phyloP scores from a whole-genome alignment of 345 rosid species.

The Nasturtium officinale region DNA sequence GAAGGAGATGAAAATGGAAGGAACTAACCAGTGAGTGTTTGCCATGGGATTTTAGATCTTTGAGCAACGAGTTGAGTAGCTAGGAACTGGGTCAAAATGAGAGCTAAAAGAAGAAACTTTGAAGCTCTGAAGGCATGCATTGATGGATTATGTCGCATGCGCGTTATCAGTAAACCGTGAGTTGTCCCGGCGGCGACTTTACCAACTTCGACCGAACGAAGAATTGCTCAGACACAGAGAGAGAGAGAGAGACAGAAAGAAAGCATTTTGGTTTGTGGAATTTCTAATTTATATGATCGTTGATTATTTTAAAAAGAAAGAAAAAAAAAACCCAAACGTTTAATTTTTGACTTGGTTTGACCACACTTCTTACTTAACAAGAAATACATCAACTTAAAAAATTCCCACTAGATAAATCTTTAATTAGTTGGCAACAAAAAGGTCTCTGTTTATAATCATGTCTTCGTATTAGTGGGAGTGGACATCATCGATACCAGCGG shows the following conservation, averaged over 20 bases:
- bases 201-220: conserved; percentile 40
- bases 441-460: not conserved
- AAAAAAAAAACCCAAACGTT: not conserved
- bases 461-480: not conserved
- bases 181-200: conserved; percentile 39
- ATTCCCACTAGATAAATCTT: not conserved
- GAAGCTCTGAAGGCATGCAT: conserved; percentile 46
- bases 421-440: not conserved
- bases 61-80: conserved; percentile 58
- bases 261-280: conserved; percentile 23
- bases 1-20: conserved; percentile 12
- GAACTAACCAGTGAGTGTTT: conserved; percentile 54
- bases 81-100: conserved; percentile 39
- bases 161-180: conserved; percentile 27
- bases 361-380: not conserved
- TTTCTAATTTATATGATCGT: conserved; percentile 34
- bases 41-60: conserved; percentile 64
- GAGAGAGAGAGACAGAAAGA: conserved; percentile 8
- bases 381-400: not conserved
- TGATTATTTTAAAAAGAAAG: conserved; percentile 23
- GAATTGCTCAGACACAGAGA: conserved; percentile 20
- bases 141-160: conserved; percentile 44
- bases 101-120: conserved; percentile 31
- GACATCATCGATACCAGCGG: not conserved
- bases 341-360: not conserved